Percentiles rank a stretch among this genome's conserved stretches.
phyloP scores from a whole-genome alignment of 2,329 filamentous ascomycete species.

The Ceratocystis lukuohia region DNA sequence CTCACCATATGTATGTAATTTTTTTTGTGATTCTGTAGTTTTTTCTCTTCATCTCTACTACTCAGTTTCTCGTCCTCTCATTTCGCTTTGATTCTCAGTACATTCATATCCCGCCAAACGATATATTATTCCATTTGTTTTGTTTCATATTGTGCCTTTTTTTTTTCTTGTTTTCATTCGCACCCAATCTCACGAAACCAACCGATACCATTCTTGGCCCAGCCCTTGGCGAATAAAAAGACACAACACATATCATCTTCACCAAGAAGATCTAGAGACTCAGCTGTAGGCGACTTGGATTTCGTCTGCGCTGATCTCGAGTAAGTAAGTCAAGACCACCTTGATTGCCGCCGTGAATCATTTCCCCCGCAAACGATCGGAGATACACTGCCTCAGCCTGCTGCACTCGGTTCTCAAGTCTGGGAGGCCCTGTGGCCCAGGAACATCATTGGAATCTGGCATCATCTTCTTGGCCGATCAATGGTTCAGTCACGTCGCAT shows the following conservation, averaged over 20 bases:
- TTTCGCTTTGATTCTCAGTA: background rate
- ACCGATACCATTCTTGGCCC: background rate
- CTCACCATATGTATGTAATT: background rate
- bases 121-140: background rate
- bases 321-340: conserved; percentile 31
- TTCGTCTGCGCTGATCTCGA: conserved; percentile 52
- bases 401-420: background rate
- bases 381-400: background rate
- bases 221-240: background rate
- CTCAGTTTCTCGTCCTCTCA: conserved; percentile 10
- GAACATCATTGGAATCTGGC: background rate
- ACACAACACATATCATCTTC: background rate
- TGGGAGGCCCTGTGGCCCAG: background rate
- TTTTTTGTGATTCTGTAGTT: background rate
- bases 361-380: background rate
- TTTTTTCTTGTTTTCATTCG: background rate
- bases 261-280: conserved; percentile 30
- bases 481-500: background rate
- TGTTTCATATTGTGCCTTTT: conserved; percentile 5
- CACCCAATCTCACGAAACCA: background rate
- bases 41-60: background rate
- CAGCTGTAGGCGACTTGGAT: conserved; percentile 44
- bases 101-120: background rate
- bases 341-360: too few relatives aligned
- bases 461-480: background rate